A percentile compares a stretch with the other conserved stretches of the same genome.
Conservation (phyloP, 2,329 filamentous ascomycete species). For the Penicillium sp. region DNA sequence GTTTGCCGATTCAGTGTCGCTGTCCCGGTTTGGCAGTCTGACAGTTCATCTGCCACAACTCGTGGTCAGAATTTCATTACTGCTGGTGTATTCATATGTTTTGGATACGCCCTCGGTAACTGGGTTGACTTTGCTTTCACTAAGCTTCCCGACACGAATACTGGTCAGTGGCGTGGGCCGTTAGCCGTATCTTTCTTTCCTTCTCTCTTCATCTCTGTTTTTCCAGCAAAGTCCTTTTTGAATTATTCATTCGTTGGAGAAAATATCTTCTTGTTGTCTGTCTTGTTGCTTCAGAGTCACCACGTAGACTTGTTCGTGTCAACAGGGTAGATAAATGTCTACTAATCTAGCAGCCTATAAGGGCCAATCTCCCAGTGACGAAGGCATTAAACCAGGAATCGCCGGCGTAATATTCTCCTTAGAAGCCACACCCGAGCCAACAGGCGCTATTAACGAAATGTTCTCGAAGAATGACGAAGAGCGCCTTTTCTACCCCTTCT, state of each 20-base stretch:
- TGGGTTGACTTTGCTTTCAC: slow-evolving; percentile 52
- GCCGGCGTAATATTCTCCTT: slow-evolving; percentile 50
- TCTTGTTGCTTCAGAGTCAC: slow-evolving; percentile 54
- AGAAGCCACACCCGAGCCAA: slow-evolving; percentile 38
- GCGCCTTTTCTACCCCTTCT: slow-evolving; percentile 11
- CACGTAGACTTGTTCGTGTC: slow-evolving; percentile 55
- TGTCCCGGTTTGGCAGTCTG: slow-evolving; percentile 50
- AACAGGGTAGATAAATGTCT: slow-evolving; percentile 49
- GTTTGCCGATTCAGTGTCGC: slow-evolving; percentile 49
- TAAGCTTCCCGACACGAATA: slow-evolving; percentile 41
- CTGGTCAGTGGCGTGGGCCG: slow-evolving; percentile 53
- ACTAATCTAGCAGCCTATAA: slow-evolving; percentile 45
- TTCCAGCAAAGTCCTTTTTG: no score
- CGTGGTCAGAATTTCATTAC: slow-evolving; percentile 50
- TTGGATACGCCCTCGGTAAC: slow-evolving; percentile 23
- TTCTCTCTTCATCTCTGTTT: slow-evolving; percentile 51
- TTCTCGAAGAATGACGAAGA: slow-evolving; percentile 54
- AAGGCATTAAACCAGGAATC: slow-evolving; percentile 44
- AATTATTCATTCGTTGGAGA: no score
- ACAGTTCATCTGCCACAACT: slow-evolving; percentile 47
- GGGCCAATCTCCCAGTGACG: slow-evolving; percentile 44
- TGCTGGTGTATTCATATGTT: slow-evolving; percentile 45
- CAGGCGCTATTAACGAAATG: slow-evolving; percentile 51
- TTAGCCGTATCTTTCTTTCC: slow-evolving; percentile 57
- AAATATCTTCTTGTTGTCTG: slow-evolving; percentile 45